Evolutionary conservation across 306 rosid species (phyloP), one percentile per base, ranked within the genome.

Genomic region (Cucumis melo): DNA sequence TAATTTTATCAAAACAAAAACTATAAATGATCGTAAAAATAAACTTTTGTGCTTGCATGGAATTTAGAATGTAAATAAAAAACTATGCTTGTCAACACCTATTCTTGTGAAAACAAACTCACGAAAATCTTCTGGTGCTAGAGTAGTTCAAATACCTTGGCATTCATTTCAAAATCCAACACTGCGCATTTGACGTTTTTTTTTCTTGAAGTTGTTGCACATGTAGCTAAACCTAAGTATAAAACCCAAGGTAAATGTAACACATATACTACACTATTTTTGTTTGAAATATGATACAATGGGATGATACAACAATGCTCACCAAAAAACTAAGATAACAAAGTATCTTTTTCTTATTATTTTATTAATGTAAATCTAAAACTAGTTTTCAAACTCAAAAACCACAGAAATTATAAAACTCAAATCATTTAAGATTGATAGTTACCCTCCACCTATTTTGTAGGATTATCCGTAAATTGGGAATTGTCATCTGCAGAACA

Each of bases 151-250:
- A 42, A 32, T 46, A 95, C 99, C 98, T 95, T 92, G 65, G 97
- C 97, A 82, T 92, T 92, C 66, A 27, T 80, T 71, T 92, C 93
- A 79, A 95, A 90, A 83, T 97, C 98, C 78, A 59, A 89, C 97
- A 81, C n/a, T n/a, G n/a, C 90, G 97, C 84, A 83, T 90, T 67
- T 85, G 90, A 24, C 82, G 85, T n/a, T 80, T 87, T 90, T 66
- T 84, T 89, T 83, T 88, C 92, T 79, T 89, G 84, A 81, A 95
- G 74, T 80, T 83, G 87, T 97, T 95, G 93, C 87, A 87, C 27
- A 72, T 82, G 68, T 78, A 46, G 75, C 55, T 74, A 81, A 54
- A 16, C 27, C 23, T 46, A 14, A 50, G 61, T 72, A 72, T 50
- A 50, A 44, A 72, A 17, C 32, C 55, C 8, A 34, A 27, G 38